Conservation (phyloP, 331 rosid species). For the Malus hybrid region DNA sequence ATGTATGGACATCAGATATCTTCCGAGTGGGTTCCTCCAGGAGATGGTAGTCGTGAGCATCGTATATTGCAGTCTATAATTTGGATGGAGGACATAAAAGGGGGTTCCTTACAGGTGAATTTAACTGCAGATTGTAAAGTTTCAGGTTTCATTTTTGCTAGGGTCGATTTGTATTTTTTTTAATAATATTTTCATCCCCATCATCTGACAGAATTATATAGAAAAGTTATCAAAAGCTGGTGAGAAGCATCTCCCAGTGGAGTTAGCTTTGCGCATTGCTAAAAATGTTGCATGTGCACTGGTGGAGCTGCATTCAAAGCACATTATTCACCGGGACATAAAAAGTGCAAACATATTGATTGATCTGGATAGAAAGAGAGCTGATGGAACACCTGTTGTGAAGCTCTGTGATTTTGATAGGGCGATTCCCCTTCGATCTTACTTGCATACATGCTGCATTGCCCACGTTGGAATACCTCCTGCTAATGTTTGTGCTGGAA, state of each 20-base stretch:
- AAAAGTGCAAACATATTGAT: conserved; percentile 87
- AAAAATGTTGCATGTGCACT: conserved; percentile 80
- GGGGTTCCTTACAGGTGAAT: conserved; percentile 81
- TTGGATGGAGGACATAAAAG: conserved; percentile 72
- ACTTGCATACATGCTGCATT: conserved; percentile 79
- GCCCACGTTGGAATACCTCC: conserved; percentile 80
- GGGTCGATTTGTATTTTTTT: background rate
- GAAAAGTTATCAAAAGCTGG: conserved; percentile 61
- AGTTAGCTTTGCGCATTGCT: conserved; percentile 60
- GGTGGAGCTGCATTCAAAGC: conserved; percentile 75
- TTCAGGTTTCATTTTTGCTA: background rate
- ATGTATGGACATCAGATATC: conserved; percentile 90
- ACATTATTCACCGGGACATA: conserved; percentile 88
- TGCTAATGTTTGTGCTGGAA: conserved; percentile 80
- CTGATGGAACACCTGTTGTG: conserved; percentile 66
- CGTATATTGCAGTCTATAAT: conserved; percentile 67
- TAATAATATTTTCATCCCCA: background rate
- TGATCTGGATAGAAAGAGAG: conserved; percentile 62
- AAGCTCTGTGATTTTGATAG: conserved; percentile 98
- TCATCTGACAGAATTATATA: conserved; percentile 49
- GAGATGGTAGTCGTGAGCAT: conserved; percentile 47
- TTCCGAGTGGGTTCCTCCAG: conserved; percentile 63
- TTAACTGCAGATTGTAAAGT: background rate
- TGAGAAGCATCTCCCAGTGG: conserved; percentile 57
- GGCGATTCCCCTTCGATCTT: conserved; percentile 83